These are phyloP conservation scores for Orychophragmus violaceus DNA, from an alignment of 345 rosid genomes.

Conservation along the genomic window DNA sequence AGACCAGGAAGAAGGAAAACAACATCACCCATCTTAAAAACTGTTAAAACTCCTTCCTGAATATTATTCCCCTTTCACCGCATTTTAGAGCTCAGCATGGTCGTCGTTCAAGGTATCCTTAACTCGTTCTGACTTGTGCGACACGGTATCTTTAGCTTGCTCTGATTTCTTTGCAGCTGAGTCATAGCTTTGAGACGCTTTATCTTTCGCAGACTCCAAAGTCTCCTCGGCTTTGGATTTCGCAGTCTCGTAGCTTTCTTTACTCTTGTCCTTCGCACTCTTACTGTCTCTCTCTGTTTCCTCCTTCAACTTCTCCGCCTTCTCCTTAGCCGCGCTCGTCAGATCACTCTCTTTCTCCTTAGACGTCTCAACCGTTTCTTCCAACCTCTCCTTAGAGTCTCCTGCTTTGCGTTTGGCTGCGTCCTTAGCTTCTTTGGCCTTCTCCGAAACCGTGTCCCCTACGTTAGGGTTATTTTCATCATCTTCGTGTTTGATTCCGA, in stretches of 20 bases:
- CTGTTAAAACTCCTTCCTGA: not conserved
- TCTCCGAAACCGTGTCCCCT: slow-evolving; percentile 21
- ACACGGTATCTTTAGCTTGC: slow-evolving; percentile 25
- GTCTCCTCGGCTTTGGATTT: slow-evolving; percentile 24
- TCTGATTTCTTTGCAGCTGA: slow-evolving; percentile 23
- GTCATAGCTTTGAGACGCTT: slow-evolving; percentile 17
- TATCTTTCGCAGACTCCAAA: slow-evolving; percentile 26
- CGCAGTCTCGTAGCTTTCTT: slow-evolving; percentile 17
- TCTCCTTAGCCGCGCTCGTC: slow-evolving; percentile 26
- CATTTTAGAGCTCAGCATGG: slow-evolving; percentile 25
- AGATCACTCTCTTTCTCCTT: slow-evolving; percentile 28
- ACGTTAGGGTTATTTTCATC: not conserved
- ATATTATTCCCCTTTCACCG: not conserved
- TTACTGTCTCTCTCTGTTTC: slow-evolving; percentile 18
- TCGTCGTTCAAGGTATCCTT: slow-evolving; percentile 23
- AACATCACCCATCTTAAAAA: not conserved
- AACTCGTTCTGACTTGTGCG: slow-evolving; percentile 22
- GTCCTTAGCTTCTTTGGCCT: slow-evolving; percentile 25
- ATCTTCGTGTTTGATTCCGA: slow-evolving; percentile 16
- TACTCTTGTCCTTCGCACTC: slow-evolving; percentile 19
- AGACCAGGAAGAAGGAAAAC: not conserved
- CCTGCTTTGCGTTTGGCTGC: slow-evolving; percentile 21
- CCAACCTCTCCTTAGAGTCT: slow-evolving; percentile 21
- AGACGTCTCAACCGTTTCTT: slow-evolving; percentile 18
- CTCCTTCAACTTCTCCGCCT: slow-evolving; percentile 22